Evolutionary conservation across 306 rosid genomes (phyloP).

Genomic region (Crotalaria pallida): DNA sequence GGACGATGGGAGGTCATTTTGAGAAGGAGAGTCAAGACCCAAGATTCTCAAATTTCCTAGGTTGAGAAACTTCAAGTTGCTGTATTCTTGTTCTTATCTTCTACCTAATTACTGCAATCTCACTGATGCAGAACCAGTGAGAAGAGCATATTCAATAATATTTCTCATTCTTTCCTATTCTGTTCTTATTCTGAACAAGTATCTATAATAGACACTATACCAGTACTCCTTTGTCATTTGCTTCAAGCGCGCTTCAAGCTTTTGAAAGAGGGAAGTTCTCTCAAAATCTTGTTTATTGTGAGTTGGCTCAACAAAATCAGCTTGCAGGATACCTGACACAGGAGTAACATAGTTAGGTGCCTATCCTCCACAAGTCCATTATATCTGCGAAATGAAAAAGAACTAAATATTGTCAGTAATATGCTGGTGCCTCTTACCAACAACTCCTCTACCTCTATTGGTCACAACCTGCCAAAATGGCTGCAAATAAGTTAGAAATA

Average conservation of each 20-base stretch:
- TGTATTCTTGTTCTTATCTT: no score
- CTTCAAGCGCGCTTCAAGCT: constrained; percentile 76
- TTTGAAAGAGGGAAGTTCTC: constrained; percentile 73
- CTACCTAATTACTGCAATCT: no score
- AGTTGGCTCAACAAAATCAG: constrained; percentile 71
- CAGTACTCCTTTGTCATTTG: constrained; percentile 86
- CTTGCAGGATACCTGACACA: constrained; percentile 62
- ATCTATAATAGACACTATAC: constrained; percentile 28
- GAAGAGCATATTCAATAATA: no score
- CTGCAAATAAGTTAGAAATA: constrained; percentile 41
- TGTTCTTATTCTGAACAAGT: no score
- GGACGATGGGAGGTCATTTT: no score
- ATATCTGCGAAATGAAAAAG: constrained; percentile 7
- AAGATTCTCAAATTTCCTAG: no score
- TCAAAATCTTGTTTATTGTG: constrained; percentile 95
- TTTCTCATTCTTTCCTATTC: no score
- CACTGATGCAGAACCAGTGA: no score
- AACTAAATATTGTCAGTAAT: background rate
- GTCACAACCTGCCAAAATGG: constrained; percentile 81
- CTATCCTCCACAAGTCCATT: background rate
- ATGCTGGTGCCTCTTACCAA: constrained; percentile 48
- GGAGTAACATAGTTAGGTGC: constrained; percentile 10
- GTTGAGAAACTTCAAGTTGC: no score
- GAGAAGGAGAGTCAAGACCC: no score
- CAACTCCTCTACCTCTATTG: constrained; percentile 66